Base-by-base conservation (phyloP, 805 yeast species). In the Candida chauliodis region DNA sequence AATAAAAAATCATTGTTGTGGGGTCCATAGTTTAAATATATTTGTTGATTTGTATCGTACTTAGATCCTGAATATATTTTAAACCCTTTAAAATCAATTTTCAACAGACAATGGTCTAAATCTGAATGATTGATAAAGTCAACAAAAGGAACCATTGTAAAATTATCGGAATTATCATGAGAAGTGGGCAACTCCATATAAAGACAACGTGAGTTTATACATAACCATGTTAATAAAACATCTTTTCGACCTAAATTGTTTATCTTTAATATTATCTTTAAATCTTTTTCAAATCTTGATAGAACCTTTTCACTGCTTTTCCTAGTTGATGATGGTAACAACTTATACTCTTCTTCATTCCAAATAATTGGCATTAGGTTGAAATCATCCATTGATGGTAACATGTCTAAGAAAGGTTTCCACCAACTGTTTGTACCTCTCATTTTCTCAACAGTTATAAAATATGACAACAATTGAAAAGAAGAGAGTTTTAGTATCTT, bases 131-230 rank as follows among this genome's bases (percentile, higher is more conserved):
- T 93, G 36, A 91, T 63, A 55, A 86, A 84, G 62, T 91, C 99
- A 17, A 90, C 89, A 45, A 69, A 81, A 0, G 99, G 99, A 0
- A 91, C 97, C 76, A 91, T 64, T 2, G 98, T 87, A 64, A 91
- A 81, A 55, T 85, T 83, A 47, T 83, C 87, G 18, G 64, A 74
- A 2, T 55, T 53, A 13, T 66, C 61, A 40, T 73, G 71, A 24
- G 73, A 71, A 33, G 73, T 69, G 1, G 84, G 80, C 2, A 86
- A 59, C 3, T 75, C 71, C 81, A 82, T 80, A 56, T 88, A 90
- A 5, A 91, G 66, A 56, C 98, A 91, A 61, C 99, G 80, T 2
- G 97, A 83, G 55, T 93, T 91, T 40, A 90, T 85, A 51, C 91
- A 81, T 50, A 85, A 70, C 95, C 96, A 91, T 0, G 84, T 77